A percentile compares a stretch with the other conserved stretches of the same genome.
These are phyloP conservation scores for Psidium guajava DNA, from an alignment of 345 rosid species.

Conservation along the genomic window DNA sequence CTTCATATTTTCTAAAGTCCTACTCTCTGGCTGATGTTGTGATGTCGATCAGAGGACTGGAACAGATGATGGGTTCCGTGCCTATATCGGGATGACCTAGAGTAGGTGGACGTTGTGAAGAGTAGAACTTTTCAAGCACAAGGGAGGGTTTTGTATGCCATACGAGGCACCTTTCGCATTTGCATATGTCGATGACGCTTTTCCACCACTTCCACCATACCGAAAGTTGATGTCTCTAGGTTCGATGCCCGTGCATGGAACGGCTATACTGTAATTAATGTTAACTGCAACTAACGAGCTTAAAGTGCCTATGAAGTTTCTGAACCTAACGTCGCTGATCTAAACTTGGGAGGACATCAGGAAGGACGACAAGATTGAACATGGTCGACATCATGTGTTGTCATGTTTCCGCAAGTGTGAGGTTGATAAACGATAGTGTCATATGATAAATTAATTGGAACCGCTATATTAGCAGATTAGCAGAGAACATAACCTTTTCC, in stretches of 20 bases:
- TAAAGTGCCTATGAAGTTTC: conserved; percentile 6
- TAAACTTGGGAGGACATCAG: background rate
- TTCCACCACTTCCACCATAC: background rate
- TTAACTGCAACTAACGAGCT: conserved; percentile 1
- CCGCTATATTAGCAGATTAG: background rate
- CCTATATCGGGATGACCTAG: background rate
- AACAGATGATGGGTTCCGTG: background rate
- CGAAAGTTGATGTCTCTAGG: conserved; percentile 5
- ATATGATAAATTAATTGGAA: background rate
- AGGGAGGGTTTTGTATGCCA: conserved; percentile 9
- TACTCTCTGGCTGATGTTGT: background rate
- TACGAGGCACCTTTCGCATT: conserved; percentile 5
- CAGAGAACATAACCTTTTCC: background rate
- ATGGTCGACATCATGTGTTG: background rate
- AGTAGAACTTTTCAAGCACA: background rate
- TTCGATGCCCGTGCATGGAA: conserved; percentile 6
- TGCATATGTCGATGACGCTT: background rate
- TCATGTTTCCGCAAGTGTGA: background rate
- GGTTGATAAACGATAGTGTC: background rate
- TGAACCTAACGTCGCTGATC: conserved; percentile 5
- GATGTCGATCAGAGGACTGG: background rate
- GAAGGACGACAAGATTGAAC: background rate
- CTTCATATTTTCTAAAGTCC: background rate
- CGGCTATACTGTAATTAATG: conserved; percentile 4
- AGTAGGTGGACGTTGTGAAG: background rate